Base-by-base conservation (phyloP, 768 basidiomycete genomes). In the Lactarius trivialis region DNA sequence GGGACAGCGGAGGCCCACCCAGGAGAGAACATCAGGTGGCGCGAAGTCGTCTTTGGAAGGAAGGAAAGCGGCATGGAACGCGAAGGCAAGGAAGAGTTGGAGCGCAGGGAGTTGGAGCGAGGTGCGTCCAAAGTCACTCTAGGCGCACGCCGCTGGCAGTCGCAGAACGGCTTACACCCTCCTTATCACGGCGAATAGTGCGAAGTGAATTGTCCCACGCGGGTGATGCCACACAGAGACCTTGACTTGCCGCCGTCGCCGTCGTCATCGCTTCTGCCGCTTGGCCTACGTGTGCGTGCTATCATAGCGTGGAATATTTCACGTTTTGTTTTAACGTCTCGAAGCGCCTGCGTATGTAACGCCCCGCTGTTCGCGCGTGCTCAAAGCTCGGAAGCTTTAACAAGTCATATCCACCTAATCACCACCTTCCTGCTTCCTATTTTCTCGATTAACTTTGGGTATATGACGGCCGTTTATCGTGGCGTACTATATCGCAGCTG, bases 1-100 rank as follows among this genome's bases (percentile, higher is more conserved):
- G 64, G 62, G 24, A 59, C 60, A 30, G 60, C 60, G 21, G 68
- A 64, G n/a, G n/a, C 55, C 14, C 50, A 62, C 34, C 26, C 54
- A 3, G 60, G 64, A 7, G 64, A 62, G 34, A 52, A 11, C 32
- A 54, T 65, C n/a, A 60, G 64, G 21, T 65, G 60, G 64, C 54
- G 50, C 14, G 41, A 65, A 1, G 64, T 63, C 15, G 28, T 65
- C 45, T 65, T 65, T 19, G 64, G 64, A 37, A 51, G 60, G 60
- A 61, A 57, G 55, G 60, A 61, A 43, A 65, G 55, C 28, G 55
- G 60, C 34, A 43, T 37, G 17, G 64, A 65, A 36, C 55, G 52
- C 51, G 60, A 60, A 55, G 54, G 48, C 24, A 60, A 63, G 58
- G 62, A 63, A 59, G 53, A 56, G 54, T 45, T 64, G 48, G 58